Conservation (phyloP, 75 land plant species). For the Isoetes taiwanensis region DNA sequence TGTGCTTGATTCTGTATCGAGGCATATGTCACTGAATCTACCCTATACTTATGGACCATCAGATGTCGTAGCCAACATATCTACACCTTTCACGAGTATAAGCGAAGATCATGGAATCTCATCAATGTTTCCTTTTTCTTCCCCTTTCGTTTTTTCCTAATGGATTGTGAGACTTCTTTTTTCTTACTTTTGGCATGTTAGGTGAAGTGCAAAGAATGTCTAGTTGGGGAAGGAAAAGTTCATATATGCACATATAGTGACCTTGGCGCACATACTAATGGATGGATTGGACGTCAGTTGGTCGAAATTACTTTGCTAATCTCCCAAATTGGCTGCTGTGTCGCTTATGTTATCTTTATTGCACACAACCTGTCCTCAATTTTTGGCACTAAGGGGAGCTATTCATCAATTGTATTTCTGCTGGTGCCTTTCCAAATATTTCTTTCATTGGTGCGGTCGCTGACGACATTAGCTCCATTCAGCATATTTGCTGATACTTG, state of each 20-base stretch:
- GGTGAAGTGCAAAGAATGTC: slow-evolving; percentile 46
- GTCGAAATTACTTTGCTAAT: slow-evolving; percentile 44
- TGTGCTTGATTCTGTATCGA: too few relatives aligned
- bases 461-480: slow-evolving; percentile 56
- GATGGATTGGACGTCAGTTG: slow-evolving; percentile 29
- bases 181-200: slow-evolving; percentile 8
- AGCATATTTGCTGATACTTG: slow-evolving; percentile 65
- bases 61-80: too few relatives aligned
- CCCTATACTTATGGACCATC: too few relatives aligned
- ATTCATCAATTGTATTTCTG: slow-evolving; percentile 43
- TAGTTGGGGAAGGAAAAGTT: slow-evolving; percentile 12
- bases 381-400: slow-evolving; percentile 37
- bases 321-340: slow-evolving; percentile 59
- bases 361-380: slow-evolving; percentile 60
- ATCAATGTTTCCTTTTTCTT: not conserved
- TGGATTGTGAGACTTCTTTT: not conserved
- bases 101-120: not conserved
- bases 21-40: too few relatives aligned
- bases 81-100: not conserved
- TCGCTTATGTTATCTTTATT: slow-evolving; percentile 62
- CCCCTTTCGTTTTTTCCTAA: not conserved
- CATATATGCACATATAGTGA: slow-evolving; percentile 53
- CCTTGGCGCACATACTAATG: slow-evolving; percentile 34
- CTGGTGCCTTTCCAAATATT: slow-evolving; percentile 41
- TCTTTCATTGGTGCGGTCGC: slow-evolving; percentile 42